Base-by-base conservation (phyloP, 495 filamentous ascomycete genomes). In the Astrothelium subdiscretum region DNA sequence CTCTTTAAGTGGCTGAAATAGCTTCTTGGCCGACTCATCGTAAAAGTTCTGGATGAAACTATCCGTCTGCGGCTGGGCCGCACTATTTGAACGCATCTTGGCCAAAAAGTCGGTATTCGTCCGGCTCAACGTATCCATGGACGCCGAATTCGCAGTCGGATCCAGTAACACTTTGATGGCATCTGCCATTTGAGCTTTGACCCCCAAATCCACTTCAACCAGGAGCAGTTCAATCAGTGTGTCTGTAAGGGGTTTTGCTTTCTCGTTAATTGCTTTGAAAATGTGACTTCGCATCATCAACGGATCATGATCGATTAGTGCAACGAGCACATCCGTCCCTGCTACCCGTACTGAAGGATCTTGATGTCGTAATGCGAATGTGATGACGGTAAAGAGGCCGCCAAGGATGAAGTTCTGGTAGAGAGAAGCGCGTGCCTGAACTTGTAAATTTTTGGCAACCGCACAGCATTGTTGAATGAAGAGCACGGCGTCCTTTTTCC, bases 391-490 rank as follows among this genome's bases (percentile, higher is more conserved):
- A 62, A 97, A 86, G 22, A 98, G 81, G 24, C 94, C 94, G 70
- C 92, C 83, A 61, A 80, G 79, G 64, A 98, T 89, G 73, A 97
- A 95, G 64, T 94, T 92, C 65, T 84, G 83, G 72, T 96, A 97
- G 6, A 98, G 79, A 38, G 82, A 84, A 44, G 87, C 84, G 58
- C 94, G 82, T 24, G 84, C 85, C 22, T 87, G 88, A 1, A 84
- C 86, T 71, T 97, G 95, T 8, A 97, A 75, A 69, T 89, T 96
- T 74, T 98, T 98, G 11, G 92, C 91, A 68, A 97, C 94, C 3
- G 85, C 85, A 66, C 91, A 95, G 71, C 91, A 97, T 73, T 96
- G 91, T 72, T 97, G 95, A 68, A 98, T 92, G 75, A 98, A 97
- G 40, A 91, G 81, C 38, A 98, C 92, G 0, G 89, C 95, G 65